Percentiles rank a stretch among this genome's conserved stretches.
phyloP scores from a whole-genome alignment of 2,329 filamentous ascomycete genomes.

The Trichoderma arundinaceum region DNA sequence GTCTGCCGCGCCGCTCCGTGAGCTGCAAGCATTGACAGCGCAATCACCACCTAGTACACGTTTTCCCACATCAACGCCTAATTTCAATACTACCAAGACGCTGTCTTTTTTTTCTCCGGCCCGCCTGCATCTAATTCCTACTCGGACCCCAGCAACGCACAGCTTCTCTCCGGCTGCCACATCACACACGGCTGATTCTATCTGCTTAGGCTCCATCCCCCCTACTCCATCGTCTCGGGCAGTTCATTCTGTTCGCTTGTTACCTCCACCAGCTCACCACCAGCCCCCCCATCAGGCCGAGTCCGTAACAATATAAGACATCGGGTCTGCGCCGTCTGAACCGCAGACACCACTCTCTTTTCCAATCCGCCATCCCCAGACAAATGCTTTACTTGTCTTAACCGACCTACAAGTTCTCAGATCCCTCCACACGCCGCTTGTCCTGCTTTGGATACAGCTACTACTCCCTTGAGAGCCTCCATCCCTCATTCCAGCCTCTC shows the following conservation, averaged over 20 bases:
- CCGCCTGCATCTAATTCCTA: slow-evolving; percentile 27
- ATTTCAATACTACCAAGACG: slow-evolving; percentile 13
- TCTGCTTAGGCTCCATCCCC: slow-evolving; percentile 21
- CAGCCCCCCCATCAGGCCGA: slow-evolving; percentile 17
- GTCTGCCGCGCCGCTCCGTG: slow-evolving; percentile 25
- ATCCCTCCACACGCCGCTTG: slow-evolving; percentile 29
- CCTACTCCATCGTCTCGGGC: slow-evolving; percentile 1
- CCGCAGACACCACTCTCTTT: slow-evolving; percentile 22
- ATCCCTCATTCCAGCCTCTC: slow-evolving; percentile 27
- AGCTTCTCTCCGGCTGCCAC: slow-evolving; percentile 30
- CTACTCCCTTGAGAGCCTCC: slow-evolving; percentile 26
- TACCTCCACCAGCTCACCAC: slow-evolving; percentile 14
- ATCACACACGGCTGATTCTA: slow-evolving; percentile 31
- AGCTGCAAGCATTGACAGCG: slow-evolving; percentile 29
- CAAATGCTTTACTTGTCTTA: slow-evolving; percentile 18
- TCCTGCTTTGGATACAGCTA: slow-evolving; percentile 18
- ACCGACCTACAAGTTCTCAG: slow-evolving; percentile 23
- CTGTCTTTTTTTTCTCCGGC: slow-evolving; percentile 15
- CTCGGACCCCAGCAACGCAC: slow-evolving; percentile 24
- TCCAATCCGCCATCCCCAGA: slow-evolving; percentile 4
- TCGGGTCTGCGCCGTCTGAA: slow-evolving; percentile 23
- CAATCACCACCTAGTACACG: slow-evolving; percentile 16
- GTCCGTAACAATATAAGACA: slow-evolving; percentile 32
- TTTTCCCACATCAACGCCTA: slow-evolving; percentile 16
- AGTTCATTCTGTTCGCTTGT: slow-evolving; percentile 10